phyloP scores from a whole-genome alignment of 2,329 filamentous ascomycete species.

The Trichoderma brevicompactum region DNA sequence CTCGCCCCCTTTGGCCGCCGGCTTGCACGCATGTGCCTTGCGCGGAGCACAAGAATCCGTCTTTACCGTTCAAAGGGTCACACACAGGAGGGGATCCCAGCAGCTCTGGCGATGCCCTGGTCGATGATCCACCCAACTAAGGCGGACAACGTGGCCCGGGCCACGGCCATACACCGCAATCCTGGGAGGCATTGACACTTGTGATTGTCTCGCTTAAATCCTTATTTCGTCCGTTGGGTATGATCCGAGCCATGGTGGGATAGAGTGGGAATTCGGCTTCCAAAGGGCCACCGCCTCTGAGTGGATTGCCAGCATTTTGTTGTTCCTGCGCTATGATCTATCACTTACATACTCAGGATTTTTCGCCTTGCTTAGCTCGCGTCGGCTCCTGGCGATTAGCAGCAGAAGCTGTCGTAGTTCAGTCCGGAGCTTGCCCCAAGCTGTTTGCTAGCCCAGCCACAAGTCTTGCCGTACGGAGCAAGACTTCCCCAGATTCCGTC shows the following conservation, averaged over 20 bases:
- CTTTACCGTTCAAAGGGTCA: not conserved
- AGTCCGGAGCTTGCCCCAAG: conserved; percentile 11
- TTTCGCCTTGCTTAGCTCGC: not conserved
- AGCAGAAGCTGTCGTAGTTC: not conserved
- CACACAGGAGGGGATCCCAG: conserved; percentile 3
- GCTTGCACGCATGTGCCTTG: not conserved
- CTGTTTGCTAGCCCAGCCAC: conserved; percentile 24
- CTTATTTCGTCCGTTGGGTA: not conserved
- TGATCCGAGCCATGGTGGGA: not conserved
- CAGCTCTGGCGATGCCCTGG: conserved; percentile 12
- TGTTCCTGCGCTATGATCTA: not conserved
- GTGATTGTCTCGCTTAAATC: conserved; percentile 20
- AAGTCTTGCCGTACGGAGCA: not conserved
- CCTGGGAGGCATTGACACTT: not conserved
- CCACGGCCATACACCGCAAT: conserved; percentile 19
- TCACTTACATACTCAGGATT: not conserved
- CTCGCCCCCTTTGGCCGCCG: no score
- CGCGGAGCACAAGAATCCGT: no score
- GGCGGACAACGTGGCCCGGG: conserved; percentile 24
- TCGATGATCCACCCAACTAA: conserved; percentile 18
- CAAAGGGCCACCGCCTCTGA: not conserved
- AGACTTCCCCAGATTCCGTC: conserved; percentile 14
- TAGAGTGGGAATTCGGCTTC: not conserved
- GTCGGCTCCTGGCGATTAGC: not conserved
- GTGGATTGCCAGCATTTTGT: not conserved